Conservation (phyloP, 768 basidiomycete genomes). For the Suillus cothurnatus region DNA sequence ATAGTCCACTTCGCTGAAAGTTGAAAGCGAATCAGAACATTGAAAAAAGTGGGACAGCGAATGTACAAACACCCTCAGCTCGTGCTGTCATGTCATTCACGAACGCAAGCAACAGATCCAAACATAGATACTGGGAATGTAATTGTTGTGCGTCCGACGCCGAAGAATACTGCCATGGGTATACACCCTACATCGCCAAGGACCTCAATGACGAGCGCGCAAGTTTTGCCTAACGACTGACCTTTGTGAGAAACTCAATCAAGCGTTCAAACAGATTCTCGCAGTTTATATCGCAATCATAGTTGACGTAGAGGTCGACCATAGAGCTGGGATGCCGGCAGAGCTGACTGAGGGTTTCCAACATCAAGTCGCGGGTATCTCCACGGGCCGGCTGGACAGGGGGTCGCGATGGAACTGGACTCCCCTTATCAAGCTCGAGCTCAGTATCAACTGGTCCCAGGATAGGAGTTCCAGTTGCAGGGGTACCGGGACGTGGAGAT, state of each 20-base stretch:
- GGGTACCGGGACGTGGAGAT: slow-evolving; percentile 58
- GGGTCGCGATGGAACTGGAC: slow-evolving; percentile 54
- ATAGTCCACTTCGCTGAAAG: slow-evolving; percentile 47
- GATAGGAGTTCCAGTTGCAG: slow-evolving; percentile 45
- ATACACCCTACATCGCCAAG: slow-evolving; percentile 63
- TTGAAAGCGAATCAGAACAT: slow-evolving; percentile 12
- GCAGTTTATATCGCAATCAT: slow-evolving; percentile 95
- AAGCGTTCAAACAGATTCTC: slow-evolving; percentile 94
- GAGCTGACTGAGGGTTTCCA: slow-evolving; percentile 84
- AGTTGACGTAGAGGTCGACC: slow-evolving; percentile 95
- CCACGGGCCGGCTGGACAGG: slow-evolving; percentile 77
- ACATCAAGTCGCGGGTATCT: slow-evolving; percentile 85
- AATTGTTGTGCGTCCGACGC: slow-evolving; percentile 66
- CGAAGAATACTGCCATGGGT: slow-evolving; percentile 64
- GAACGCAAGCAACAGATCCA: slow-evolving; percentile 86
- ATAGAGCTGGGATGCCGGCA: slow-evolving; percentile 87
- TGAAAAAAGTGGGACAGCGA: slow-evolving; percentile 1
- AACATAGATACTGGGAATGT: slow-evolving; percentile 81
- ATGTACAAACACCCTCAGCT: slow-evolving; percentile 45
- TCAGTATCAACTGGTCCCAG: slow-evolving; percentile 41
- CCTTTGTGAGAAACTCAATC: slow-evolving; percentile 86
- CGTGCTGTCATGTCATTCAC: slow-evolving; percentile 87
- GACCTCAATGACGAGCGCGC: slow-evolving; percentile 8
- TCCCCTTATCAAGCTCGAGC: slow-evolving; percentile 49
- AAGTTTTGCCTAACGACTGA: slow-evolving; percentile 32